Base-by-base conservation (phyloP, 768 basidiomycete genomes). In the Amanita rubescens region DNA sequence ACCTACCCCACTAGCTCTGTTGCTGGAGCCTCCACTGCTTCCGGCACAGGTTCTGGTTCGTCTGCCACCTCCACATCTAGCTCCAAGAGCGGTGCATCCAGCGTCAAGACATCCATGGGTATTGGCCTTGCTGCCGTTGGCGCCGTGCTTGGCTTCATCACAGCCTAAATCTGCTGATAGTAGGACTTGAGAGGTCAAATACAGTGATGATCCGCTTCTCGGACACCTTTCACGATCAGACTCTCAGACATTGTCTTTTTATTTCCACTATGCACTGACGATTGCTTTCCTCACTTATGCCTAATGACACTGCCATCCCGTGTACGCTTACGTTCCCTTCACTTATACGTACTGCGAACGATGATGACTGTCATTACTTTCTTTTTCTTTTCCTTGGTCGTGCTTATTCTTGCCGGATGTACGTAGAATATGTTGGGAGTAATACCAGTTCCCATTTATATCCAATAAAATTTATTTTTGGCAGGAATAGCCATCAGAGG, bases 71-170 rank as follows among this genome's bases (percentile, higher is more conserved):
- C 22, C 11, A 49, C 32, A 11, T 51, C 51, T 37, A 39, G 34
- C 33, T 27, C 32, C n/a, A 38, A 33, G 5, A 53, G 45, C 12
- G 38, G 54, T 35, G 45, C 46, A 17, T 39, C 27, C 46, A 37
- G 14, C 10, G 8, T 49, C 48, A 55, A 49, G 17, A 30, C 54
- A 14, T 55, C 46, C 33, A n/a, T 27, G 9, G 54, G 45, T 42
- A 35, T 55, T 14, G 38, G 54, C 15, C 38, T 55, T 1, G 48
- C 48, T 49, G 54, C 54, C 2, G 32, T 55, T 14, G 54, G 54
- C 32, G 48, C 46, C 7, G 54, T 45, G 15, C 54, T 55, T 35
- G 54, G 54, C n/a, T 45, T 55, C 47, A 55, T 55, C 46, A 46
- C 52, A n/a, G 52, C 52, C 35, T 53, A 38, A 25, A 5, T 32